These are phyloP conservation scores for Gillenia trifoliata DNA, from an alignment of 306 rosid species.

Conservation along the genomic window DNA sequence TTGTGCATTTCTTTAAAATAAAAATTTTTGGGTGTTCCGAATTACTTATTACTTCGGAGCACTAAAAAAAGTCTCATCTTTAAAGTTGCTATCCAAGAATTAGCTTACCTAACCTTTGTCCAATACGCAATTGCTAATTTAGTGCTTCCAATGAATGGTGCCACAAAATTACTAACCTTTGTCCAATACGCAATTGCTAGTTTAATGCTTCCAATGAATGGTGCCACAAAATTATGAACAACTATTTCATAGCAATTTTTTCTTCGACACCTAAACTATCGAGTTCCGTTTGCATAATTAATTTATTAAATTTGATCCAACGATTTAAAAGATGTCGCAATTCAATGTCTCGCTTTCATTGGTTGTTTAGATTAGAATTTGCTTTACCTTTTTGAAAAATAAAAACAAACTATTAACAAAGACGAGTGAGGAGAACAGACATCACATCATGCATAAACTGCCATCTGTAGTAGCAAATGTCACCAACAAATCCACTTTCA, in stretches of 20 bases:
- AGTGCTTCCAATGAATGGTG: constrained; percentile 1
- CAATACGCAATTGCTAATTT: not conserved
- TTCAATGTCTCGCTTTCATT: not conserved
- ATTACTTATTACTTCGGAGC: too few species aligned
- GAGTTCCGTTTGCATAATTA: not conserved
- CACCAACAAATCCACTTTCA: not conserved
- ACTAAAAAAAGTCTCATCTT: too few species aligned
- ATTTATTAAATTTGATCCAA: too few species aligned
- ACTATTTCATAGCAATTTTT: not conserved
- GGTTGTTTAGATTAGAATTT: not conserved
- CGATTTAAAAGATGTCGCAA: too few species aligned
- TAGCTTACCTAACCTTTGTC: not conserved
- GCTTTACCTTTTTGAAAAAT: not conserved
- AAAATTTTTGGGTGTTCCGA: too few species aligned
- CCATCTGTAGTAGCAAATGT: not conserved
- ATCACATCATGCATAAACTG: not conserved
- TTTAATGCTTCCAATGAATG: not conserved
- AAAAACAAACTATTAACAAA: not conserved
- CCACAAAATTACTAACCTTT: not conserved
- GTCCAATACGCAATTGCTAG: not conserved
- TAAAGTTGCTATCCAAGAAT: not conserved
- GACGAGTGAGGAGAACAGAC: not conserved
- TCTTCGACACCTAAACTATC: too few species aligned
- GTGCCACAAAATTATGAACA: not conserved
- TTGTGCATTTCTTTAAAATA: not conserved